Evolutionary conservation across 352 stramenopile genomes (phyloP), one percentile per base, ranked within the genome.

Genomic region (Pythium phragmitis): DNA sequence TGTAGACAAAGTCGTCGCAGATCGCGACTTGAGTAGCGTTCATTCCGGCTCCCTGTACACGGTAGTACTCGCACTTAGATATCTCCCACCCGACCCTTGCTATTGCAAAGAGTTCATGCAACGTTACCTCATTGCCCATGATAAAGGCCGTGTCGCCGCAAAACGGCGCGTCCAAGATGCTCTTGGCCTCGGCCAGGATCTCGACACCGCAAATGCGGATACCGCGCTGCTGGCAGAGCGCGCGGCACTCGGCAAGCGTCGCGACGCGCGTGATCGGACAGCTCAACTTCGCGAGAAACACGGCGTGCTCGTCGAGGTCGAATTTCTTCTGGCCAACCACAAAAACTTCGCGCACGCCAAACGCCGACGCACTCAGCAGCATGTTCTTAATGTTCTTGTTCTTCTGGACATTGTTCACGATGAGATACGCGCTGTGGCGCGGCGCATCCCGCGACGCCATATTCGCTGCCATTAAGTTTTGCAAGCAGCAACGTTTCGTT

Each of bases 401-500:
- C 76, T 97, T 98, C 68, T 92, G 87, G 48, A 98, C 95, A 74
- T 98, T 98, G 74, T 91, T 96, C 30, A 98, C 76, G 43, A 98
- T 96, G 34, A 97, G 73, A 67, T 91, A 94, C 45, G 89, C 74
- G 19, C 49, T 26, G n/a, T 45, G 8, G 30, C 16, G 42, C 36
- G 36, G 19, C 37, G 47, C 36, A 14, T 28, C 46, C 47, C 42
- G 55, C 55, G 33, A 42, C 43, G 26, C 55, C 41, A 62, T 42
- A 16, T 41, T 43, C 34, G 34, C 41, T 14, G 46, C 57, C 57
- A 63, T 68, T 3, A 3, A 33, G 41, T 61, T 42, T 16, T 17
- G 37, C 9, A 0, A 21, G 3, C 37, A 6, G 37, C 37, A 42
- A 42, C 37, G 26, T 30, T 30, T 30, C 4, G 2, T 30, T 30